A percentile compares a stretch with the other conserved stretches of the same genome.
Conservation (phyloP, 208 protist genomes). For the Baffinella frigidus region DNA sequence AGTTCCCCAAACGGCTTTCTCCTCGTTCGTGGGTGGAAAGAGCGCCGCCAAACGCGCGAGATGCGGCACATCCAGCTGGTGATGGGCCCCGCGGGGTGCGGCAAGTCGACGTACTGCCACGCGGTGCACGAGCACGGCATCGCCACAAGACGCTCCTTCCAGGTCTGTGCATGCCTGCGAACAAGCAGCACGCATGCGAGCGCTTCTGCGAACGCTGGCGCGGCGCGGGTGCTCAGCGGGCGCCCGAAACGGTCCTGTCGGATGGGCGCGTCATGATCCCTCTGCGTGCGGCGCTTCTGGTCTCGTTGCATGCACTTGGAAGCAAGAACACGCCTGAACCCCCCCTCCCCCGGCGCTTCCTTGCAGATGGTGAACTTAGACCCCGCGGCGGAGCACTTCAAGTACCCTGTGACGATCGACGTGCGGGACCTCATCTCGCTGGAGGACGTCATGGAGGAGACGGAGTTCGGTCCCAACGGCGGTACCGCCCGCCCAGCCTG, state of each 20-base stretch:
- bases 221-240: no score
- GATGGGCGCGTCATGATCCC: no score
- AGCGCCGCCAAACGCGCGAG: no score
- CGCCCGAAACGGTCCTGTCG: no score
- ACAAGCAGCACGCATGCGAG: no score
- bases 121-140: constrained; percentile 7
- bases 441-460: constrained; percentile 42
- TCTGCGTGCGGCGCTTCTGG: no score
- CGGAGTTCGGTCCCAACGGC: background rate
- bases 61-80: constrained; percentile 46
- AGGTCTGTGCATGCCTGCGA: background rate
- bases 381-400: constrained; percentile 26
- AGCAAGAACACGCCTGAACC: background rate
- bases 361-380: constrained; percentile 40
- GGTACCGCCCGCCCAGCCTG: no score
- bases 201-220: no score
- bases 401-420: background rate
- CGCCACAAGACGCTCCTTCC: background rate
- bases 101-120: constrained; percentile 45
- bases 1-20: no score
- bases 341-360: background rate
- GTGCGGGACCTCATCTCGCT: constrained; percentile 20
- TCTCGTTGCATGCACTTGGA: background rate
- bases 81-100: constrained; percentile 48
- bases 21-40: no score